phyloP scores from a whole-genome alignment of 208 protist genomes.

The Acanthamoeba divionensis region DNA sequence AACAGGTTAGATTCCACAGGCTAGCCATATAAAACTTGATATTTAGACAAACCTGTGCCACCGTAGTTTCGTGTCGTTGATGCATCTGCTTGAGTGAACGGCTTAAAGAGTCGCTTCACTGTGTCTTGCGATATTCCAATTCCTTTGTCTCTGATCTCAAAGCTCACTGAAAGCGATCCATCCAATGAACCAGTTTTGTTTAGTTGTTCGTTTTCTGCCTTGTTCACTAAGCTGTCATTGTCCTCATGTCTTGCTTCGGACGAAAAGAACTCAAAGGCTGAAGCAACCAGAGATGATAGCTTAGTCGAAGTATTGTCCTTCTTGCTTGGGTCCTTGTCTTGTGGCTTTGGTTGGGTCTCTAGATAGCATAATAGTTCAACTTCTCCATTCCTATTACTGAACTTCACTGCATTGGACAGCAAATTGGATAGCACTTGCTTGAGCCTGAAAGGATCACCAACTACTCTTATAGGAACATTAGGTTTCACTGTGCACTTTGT shows the following conservation, averaged over 20 bases:
- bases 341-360: too few species aligned
- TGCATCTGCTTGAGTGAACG: slow-evolving; percentile 67
- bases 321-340: too few species aligned
- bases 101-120: slow-evolving; percentile 61
- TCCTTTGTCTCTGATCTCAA: slow-evolving; percentile 65
- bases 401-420: neutral
- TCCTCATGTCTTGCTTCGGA: too few species aligned
- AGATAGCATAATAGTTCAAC: neutral
- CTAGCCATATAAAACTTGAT: too few species aligned
- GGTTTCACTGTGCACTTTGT: neutral
- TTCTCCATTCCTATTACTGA: neutral
- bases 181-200: too few species aligned
- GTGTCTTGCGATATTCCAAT: slow-evolving; percentile 68
- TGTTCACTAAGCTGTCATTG: too few species aligned
- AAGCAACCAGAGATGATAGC: too few species aligned
- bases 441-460: neutral
- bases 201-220: too few species aligned
- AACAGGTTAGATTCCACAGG: too few species aligned
- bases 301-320: too few species aligned
- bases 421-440: neutral
- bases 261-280: too few species aligned
- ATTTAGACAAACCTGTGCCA: neutral
- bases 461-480: neutral
- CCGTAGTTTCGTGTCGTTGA: slow-evolving; percentile 63
- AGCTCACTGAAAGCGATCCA: too few species aligned